A percentile compares a stretch with the other conserved stretches of the same genome.
Conservation (phyloP, 306 rosid species). For the Rosa persica region DNA sequence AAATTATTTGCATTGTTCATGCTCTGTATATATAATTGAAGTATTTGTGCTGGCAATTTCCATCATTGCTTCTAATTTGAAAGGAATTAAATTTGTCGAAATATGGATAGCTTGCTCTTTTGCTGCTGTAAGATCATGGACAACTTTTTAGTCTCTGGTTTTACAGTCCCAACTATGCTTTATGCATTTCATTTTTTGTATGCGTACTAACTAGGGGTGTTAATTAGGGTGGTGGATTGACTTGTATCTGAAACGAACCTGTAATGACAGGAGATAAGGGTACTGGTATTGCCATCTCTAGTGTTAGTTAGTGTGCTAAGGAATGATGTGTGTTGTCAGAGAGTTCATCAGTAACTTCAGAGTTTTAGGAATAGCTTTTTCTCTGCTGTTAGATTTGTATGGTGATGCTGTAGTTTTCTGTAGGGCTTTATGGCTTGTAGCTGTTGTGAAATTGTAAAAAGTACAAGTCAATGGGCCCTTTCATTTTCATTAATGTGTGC, state of each 20-base stretch:
- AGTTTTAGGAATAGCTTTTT: neutral
- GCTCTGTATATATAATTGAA: neutral
- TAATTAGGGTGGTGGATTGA: neutral
- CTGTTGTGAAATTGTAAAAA: neutral
- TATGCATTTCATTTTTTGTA: neutral
- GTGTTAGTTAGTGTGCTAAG: neutral
- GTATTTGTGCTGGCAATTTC: neutral
- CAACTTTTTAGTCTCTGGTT: neutral
- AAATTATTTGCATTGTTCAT: neutral
- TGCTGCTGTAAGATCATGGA: neutral
- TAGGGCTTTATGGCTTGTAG: neutral
- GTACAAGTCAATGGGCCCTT: neutral
- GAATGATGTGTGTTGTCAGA: neutral
- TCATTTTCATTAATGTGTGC: neutral
- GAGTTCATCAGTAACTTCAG: neutral
- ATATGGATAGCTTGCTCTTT: neutral
- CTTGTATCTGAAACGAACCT: neutral
- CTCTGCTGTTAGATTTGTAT: neutral
- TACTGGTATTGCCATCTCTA: neutral
- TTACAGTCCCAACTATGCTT: neutral
- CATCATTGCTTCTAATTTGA: neutral
- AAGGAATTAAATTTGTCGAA: neutral
- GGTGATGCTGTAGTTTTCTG: neutral
- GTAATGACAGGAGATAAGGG: neutral
- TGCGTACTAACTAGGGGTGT: neutral